Evolutionary conservation across 371 early-diverging fungal species (phyloP), one percentile per base, ranked within the genome.

Genomic region (Batkoa obscura): DNA sequence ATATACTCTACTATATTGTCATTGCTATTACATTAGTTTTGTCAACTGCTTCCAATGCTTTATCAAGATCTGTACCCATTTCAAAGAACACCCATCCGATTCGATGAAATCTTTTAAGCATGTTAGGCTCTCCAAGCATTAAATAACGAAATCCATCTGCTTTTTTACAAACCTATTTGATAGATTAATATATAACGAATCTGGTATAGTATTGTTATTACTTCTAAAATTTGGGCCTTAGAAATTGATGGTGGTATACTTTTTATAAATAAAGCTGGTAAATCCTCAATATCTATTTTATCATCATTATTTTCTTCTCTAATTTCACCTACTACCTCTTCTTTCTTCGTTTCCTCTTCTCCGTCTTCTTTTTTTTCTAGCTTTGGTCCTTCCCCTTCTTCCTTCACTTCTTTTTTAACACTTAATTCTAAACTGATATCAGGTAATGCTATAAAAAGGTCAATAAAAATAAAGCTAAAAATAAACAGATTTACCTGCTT

Each of bases 11-110:
- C n/a, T n/a, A n/a, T n/a, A n/a, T n/a, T n/a, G n/a, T n/a, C n/a
- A n/a, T n/a, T n/a, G 60, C 60, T 10, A 61, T 60, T 59, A 64
- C 63, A 5, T 50, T 60, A 15, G 73, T 62, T 51, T 68, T 66
- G 36, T 84, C 76, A 56, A 90, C 64, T 34, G 64, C 64, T 17
- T 76, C 73, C 62, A 81, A 66, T 12, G 84, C 85, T 48, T 69
- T 70, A 32, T 82, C 75, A 62, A 89, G 72, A 62, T 91, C 82
- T 2, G 85, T 83, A 15, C 84, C 90, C 38, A 80, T 71, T 55
- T 81, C 75, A 54, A 93, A 92, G 17, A 81, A 78, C 60, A 90
- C 79, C 96, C 96, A 95, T 4, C 92, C 96, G 55, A 89, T 72
- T 17, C 96, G 81, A 66, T 84, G 80, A 64, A 84, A 84, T 59